Percentiles rank a stretch among this genome's conserved stretches.
Evolutionary conservation across 2,329 filamentous ascomycete species (phyloP).

Genomic region (Colletotrichum gloeosporioides): DNA sequence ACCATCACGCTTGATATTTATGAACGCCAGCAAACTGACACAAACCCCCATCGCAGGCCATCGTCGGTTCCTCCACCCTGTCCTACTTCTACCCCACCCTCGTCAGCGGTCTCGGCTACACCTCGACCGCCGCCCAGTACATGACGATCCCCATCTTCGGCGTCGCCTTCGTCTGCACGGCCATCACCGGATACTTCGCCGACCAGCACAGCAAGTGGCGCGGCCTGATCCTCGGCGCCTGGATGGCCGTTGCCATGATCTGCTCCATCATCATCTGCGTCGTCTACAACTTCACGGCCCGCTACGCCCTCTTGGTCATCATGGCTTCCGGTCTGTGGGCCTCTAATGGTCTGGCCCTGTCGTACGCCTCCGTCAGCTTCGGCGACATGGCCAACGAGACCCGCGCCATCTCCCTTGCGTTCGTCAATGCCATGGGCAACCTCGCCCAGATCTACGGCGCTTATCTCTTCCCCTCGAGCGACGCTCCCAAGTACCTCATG

Average conservation of each 20-base stretch:
- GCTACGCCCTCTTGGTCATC: conserved; percentile 58
- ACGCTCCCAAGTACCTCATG: conserved; percentile 54
- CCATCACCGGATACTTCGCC: conserved; percentile 50
- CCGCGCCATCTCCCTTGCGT: conserved; percentile 47
- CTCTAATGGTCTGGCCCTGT: conserved; percentile 55
- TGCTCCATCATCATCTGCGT: conserved; percentile 48
- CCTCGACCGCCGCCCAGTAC: conserved; percentile 32
- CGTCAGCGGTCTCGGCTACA: conserved; percentile 35
- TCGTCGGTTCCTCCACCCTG: conserved; percentile 34
- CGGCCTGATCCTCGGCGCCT: conserved; percentile 51
- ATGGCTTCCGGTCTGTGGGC: conserved; percentile 62
- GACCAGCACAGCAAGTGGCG: conserved; percentile 50
- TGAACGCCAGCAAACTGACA: conserved; percentile 28
- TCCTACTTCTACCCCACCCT: conserved; percentile 40
- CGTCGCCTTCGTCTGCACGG: conserved; percentile 55
- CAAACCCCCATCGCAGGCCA: conserved; percentile 22
- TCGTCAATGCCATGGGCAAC: conserved; percentile 62
- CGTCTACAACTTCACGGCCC: conserved; percentile 55
- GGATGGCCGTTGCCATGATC: conserved; percentile 47
- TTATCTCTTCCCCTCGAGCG: conserved; percentile 54
- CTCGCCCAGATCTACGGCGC: conserved; percentile 61
- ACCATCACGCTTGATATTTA: neutral
- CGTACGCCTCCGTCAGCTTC: conserved; percentile 58
- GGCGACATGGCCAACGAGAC: conserved; percentile 53
- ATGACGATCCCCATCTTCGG: conserved; percentile 58